Conservation (phyloP, 2,329 filamentous ascomycete genomes). For the Penicillium palitans region DNA sequence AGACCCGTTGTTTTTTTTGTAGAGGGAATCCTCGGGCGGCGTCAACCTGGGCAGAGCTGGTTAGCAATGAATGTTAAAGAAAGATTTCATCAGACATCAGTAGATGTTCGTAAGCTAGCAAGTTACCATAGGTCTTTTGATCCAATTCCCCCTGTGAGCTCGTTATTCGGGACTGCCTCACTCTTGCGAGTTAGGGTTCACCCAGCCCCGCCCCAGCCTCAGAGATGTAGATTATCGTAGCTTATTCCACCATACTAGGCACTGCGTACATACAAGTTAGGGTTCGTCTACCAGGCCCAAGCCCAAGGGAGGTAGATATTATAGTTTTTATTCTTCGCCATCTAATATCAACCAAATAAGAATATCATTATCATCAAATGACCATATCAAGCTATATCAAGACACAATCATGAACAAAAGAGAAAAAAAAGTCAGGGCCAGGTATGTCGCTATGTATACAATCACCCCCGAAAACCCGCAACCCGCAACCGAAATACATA, state of each 20-base stretch:
- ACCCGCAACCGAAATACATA: neutral
- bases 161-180: neutral
- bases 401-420: neutral
- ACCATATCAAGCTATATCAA: neutral
- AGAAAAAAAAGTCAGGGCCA: neutral
- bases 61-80: slow-evolving; percentile 20
- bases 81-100: neutral
- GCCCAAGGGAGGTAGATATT: too few relatives aligned
- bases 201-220: neutral
- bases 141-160: too few relatives aligned
- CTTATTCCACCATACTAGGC: too few relatives aligned
- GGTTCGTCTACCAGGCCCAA: too few relatives aligned
- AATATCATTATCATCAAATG: slow-evolving; percentile 1
- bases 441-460: neutral
- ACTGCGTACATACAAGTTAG: too few relatives aligned
- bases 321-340: too few relatives aligned
- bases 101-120: neutral
- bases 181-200: neutral
- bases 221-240: neutral
- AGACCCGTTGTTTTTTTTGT: slow-evolving; percentile 12
- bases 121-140: neutral
- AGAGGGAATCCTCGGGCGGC: slow-evolving; percentile 23
- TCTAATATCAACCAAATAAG: neutral
- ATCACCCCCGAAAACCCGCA: neutral
- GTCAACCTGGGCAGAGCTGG: slow-evolving; percentile 20